Evolutionary conservation across 2,329 filamentous ascomycete genomes (phyloP), one percentile per base, ranked within the genome.

Genomic region (Chaetomiaceae sp.): DNA sequence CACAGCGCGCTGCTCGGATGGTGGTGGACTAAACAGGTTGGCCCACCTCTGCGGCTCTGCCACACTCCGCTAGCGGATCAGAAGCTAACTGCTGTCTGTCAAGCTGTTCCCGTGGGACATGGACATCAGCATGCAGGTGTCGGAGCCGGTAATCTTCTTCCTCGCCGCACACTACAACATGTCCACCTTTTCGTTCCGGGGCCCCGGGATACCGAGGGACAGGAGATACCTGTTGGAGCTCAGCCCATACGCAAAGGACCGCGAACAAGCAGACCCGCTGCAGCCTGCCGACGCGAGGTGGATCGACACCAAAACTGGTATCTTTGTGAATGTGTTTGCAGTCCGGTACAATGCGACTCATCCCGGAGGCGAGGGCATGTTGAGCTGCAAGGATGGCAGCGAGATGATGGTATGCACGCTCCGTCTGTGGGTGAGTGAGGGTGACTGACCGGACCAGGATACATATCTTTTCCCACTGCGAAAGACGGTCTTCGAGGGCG

Each of bases 1-100:
- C 88, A 92, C 65, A 87, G 88, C n/a, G 87, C 86, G n/a, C 72
- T 92, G 27, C 73, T 94, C 29, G 89, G 88, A 6, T 94, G 89
- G 89, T 92, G 88, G 87, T 92, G 88, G 88, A 89, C 89, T 62
- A 75, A 75, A 44, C 73, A 72, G 66, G 71, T 70, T 65, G 17
- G 46, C 44, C 27, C 27, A 31, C 14, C 8, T 6, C 27, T 31
- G n/a, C n/a, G n/a, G n/a, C n/a, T n/a, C n/a, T n/a, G n/a, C n/a
- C n/a, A n/a, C n/a, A n/a, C n/a, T n/a, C n/a, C n/a, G 4, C 9
- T 20, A 25, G 7, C 37, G 9, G 12, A 23, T n/a, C n/a, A n/a
- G n/a, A n/a, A 15, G 7, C 37, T 40, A 20, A 40, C 20, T 4
- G 11, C n/a, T 12, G 11, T 14, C 8, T 36, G 33, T 15, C 14